A percentile compares a stretch with the other conserved stretches of the same genome.
These are phyloP conservation scores for Acanthamoeba lenticulata DNA, from an alignment of 208 protist genomes.

Conservation along the genomic window DNA sequence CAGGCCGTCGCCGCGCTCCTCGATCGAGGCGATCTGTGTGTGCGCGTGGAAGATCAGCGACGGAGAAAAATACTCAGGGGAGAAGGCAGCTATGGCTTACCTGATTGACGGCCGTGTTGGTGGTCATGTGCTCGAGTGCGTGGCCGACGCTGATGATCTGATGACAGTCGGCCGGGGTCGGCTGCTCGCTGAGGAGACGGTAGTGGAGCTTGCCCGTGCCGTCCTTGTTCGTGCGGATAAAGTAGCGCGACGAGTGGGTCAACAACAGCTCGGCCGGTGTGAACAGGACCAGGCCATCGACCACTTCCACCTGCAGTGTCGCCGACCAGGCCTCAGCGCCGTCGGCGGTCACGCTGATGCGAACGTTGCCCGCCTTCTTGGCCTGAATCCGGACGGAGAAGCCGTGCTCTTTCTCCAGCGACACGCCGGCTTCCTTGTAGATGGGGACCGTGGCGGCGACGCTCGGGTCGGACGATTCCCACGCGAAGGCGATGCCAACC, in stretches of 20 bases:
- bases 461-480: constrained; percentile 52
- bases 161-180: constrained; percentile 42
- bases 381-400: constrained; percentile 56
- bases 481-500: constrained; percentile 48
- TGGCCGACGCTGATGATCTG: constrained; percentile 6
- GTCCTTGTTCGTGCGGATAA: constrained; percentile 68
- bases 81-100: neutral
- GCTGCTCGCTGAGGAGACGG: constrained; percentile 50
- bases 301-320: neutral
- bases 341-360: constrained; percentile 62
- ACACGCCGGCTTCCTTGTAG: constrained; percentile 65
- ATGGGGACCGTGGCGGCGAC: constrained; percentile 25
- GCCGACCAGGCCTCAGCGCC: constrained; percentile 44
- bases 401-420: constrained; percentile 62
- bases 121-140: constrained; percentile 9
- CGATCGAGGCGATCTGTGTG: neutral
- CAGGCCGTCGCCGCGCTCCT: neutral
- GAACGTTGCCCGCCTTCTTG: constrained; percentile 15
- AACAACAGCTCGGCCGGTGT: constrained; percentile 45
- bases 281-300: constrained; percentile 58
- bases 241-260: neutral
- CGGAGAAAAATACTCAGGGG: too few relatives aligned
- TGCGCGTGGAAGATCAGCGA: too few relatives aligned
- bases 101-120: constrained; percentile 20
- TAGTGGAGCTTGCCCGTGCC: constrained; percentile 55